These are phyloP conservation scores for Populus deltoides DNA, from an alignment of 345 rosid genomes.

Conservation along the genomic window DNA sequence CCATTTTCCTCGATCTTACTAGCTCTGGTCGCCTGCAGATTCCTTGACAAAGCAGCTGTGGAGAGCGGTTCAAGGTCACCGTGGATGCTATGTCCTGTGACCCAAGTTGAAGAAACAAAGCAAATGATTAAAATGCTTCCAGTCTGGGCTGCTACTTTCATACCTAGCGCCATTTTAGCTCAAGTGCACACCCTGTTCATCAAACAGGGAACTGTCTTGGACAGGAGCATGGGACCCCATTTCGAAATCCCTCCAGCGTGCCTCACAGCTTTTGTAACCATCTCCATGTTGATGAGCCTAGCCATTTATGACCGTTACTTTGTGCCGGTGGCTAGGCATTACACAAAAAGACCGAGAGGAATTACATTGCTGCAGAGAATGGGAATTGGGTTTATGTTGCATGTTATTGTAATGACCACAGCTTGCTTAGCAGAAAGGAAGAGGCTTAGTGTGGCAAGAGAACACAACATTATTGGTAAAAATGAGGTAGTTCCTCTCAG, in stretches of 20 bases:
- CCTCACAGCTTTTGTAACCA: constrained; percentile 57
- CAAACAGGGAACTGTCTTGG: constrained; percentile 62
- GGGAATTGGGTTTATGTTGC: constrained; percentile 62
- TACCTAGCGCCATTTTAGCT: constrained; percentile 52
- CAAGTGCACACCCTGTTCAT: constrained; percentile 54
- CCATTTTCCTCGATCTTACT: too few relatives aligned
- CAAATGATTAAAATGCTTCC: constrained; percentile 67
- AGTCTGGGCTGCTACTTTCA: constrained; percentile 33
- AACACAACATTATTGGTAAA: constrained; percentile 23
- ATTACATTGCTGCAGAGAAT: constrained; percentile 72
- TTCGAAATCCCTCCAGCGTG: constrained; percentile 70
- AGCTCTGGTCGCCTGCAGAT: constrained; percentile 24
- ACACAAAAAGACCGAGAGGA: constrained; percentile 67
- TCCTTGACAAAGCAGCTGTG: constrained; percentile 59
- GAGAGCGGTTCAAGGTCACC: constrained; percentile 33
- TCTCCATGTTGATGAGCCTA: constrained; percentile 60
- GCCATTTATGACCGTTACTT: constrained; percentile 50
- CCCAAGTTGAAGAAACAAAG: constrained; percentile 69
- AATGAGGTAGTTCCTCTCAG: constrained; percentile 47
- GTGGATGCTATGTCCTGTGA: constrained; percentile 55
- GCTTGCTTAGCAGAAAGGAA: constrained; percentile 57
- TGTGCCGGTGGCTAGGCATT: constrained; percentile 38
- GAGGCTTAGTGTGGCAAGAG: constrained; percentile 50
- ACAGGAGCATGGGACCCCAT: constrained; percentile 48
- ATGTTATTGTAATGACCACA: constrained; percentile 43